Conservation (phyloP, 208 protist species). For the Leishmania major region DNA sequence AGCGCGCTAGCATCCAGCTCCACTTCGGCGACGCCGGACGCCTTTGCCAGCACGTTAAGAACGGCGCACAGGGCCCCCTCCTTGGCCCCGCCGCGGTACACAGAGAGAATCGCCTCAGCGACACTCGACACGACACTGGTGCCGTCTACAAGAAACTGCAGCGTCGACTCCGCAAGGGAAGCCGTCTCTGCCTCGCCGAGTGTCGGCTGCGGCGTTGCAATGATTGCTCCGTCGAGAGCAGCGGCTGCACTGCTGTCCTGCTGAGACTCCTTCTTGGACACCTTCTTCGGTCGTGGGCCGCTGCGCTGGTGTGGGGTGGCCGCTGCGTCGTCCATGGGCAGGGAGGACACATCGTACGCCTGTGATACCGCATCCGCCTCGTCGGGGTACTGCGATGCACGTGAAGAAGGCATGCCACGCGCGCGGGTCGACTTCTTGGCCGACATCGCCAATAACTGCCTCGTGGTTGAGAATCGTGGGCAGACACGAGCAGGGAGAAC, state of each 20-base stretch:
- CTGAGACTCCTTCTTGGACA: constrained; percentile 13
- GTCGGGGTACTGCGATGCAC: neutral
- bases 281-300: constrained; percentile 14
- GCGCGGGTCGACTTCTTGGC: neutral
- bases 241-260: constrained; percentile 9
- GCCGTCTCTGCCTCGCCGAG: constrained; percentile 31
- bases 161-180: constrained; percentile 49
- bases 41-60: constrained; percentile 78
- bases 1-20: constrained; percentile 69
- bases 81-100: constrained; percentile 50
- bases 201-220: constrained; percentile 6
- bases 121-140: constrained; percentile 33
- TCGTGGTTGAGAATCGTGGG: neutral
- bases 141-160: constrained; percentile 52
- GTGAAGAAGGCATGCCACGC: neutral
- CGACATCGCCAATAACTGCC: neutral
- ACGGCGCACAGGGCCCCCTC: constrained; percentile 60
- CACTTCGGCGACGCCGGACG: constrained; percentile 70
- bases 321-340: constrained; percentile 32
- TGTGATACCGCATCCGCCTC: neutral
- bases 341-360: constrained; percentile 31
- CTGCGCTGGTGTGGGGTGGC: neutral
- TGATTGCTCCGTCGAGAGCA: neutral
- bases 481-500: neutral
- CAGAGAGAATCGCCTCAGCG: constrained; percentile 45